Conservation (phyloP, 169 alveolate genomes). For the Sarcocystis neurona region DNA sequence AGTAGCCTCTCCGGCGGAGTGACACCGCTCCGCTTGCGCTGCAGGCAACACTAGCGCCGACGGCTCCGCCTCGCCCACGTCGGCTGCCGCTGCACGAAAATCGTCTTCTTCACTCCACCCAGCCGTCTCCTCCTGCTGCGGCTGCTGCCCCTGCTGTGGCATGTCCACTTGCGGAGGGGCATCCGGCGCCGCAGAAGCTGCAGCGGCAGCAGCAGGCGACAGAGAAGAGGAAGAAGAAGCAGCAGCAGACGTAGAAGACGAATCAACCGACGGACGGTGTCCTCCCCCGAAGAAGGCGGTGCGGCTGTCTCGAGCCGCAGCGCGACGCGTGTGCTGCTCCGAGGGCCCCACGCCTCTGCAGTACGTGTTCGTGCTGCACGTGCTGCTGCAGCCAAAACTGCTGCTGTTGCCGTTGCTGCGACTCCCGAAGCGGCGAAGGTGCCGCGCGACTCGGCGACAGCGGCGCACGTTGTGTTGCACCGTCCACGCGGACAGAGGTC, state of each 20-base stretch:
- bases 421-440: neutral
- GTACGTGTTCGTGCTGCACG: too few relatives aligned
- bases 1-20: neutral
- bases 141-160: too few relatives aligned
- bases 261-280: too few relatives aligned
- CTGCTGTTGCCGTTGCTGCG: constrained; percentile 13
- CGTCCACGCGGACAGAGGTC: constrained; percentile 38
- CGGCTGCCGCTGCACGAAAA: neutral
- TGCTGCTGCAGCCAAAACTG: neutral
- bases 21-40: neutral
- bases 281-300: neutral
- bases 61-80: neutral
- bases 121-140: too few relatives aligned
- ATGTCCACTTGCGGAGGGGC: neutral
- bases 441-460: constrained; percentile 1
- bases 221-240: too few relatives aligned
- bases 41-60: neutral
- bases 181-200: neutral
- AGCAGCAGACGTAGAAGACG: too few relatives aligned
- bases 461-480: constrained; percentile 32
- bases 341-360: too few relatives aligned
- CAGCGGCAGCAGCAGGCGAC: neutral
- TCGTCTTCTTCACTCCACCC: too few relatives aligned
- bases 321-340: too few relatives aligned
- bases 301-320: constrained; percentile 9